These are phyloP conservation scores for Monilinia aucupariae DNA, from an alignment of 2,329 filamentous ascomycete genomes.

Conservation along the genomic window DNA sequence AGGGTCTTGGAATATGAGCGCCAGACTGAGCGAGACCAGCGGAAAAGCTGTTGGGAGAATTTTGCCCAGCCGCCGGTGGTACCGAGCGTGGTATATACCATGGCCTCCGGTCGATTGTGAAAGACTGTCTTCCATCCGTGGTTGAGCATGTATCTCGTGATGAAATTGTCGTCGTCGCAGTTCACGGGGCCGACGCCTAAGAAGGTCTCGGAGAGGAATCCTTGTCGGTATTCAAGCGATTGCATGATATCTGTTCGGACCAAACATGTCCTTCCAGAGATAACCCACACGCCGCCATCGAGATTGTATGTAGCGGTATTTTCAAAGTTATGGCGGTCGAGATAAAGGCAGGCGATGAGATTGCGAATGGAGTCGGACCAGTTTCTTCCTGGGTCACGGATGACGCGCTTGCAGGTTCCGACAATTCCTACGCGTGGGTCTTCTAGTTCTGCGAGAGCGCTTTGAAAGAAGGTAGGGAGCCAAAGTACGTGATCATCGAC, in stretches of 20 bases:
- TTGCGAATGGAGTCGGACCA: slow-evolving; percentile 37
- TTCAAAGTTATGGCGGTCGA: slow-evolving; percentile 59
- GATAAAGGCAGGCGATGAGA: slow-evolving; percentile 53
- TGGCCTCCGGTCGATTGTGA: slow-evolving; percentile 45
- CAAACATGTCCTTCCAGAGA: slow-evolving; percentile 51
- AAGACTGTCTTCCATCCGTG: slow-evolving; percentile 50
- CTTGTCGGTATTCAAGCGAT: slow-evolving; percentile 39
- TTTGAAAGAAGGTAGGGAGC: slow-evolving; percentile 22
- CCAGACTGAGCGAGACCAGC: slow-evolving; percentile 56
- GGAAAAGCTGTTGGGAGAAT: slow-evolving; percentile 48
- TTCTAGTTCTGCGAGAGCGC: slow-evolving; percentile 24
- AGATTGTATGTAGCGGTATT: slow-evolving; percentile 50
- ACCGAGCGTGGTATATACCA: slow-evolving; percentile 50
- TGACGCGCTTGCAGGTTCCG: slow-evolving; percentile 51
- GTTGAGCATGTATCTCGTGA: slow-evolving; percentile 49
- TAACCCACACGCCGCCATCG: slow-evolving; percentile 54
- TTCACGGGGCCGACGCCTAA: slow-evolving; percentile 44
- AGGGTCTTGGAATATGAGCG: slow-evolving; percentile 50
- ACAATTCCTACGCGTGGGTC: slow-evolving; percentile 45
- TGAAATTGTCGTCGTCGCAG: slow-evolving; percentile 57
- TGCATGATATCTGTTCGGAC: slow-evolving; percentile 48
- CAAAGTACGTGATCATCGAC: slow-evolving; percentile 27
- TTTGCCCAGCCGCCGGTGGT: slow-evolving; percentile 37
- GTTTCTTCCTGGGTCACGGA: slow-evolving; percentile 34
- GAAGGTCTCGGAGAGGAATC: slow-evolving; percentile 49